These are phyloP conservation scores for Stipa capillata DNA, from an alignment of 176 grass and related monocot species.

Conservation along the genomic window DNA sequence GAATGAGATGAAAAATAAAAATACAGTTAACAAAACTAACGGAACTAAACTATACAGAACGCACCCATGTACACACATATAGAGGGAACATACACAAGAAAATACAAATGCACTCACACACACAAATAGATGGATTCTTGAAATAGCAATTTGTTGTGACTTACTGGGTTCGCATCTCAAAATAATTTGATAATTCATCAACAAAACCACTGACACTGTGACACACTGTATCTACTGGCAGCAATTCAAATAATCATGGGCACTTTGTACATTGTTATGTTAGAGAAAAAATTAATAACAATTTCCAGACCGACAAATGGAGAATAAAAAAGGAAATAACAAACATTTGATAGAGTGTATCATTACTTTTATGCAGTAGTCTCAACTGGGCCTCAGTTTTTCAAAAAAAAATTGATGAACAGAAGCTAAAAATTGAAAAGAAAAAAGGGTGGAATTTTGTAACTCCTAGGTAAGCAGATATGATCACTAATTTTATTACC, in stretches of 20 bases:
- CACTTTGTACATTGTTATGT: not conserved
- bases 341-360: not conserved
- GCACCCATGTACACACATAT: not conserved
- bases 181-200: not conserved
- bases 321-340: not conserved
- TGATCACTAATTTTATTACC: not conserved
- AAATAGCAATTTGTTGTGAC: not conserved
- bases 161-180: not conserved
- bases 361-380: not conserved
- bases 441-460: not conserved
- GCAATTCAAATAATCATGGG: slow-evolving; percentile 1
- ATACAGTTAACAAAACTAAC: not conserved
- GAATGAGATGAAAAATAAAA: slow-evolving; percentile 5
- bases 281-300: not conserved
- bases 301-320: not conserved
- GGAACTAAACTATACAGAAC: not conserved
- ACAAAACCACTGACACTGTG: not conserved
- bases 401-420: not conserved
- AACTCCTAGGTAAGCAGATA: not conserved
- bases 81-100: not conserved
- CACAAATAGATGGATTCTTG: not conserved
- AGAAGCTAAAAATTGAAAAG: not conserved
- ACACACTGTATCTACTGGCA: not conserved
- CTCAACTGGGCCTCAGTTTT: not conserved
- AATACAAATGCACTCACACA: not conserved